phyloP scores from a whole-genome alignment of 2,329 filamentous ascomycete genomes.

The Fusarium abutilonis region DNA sequence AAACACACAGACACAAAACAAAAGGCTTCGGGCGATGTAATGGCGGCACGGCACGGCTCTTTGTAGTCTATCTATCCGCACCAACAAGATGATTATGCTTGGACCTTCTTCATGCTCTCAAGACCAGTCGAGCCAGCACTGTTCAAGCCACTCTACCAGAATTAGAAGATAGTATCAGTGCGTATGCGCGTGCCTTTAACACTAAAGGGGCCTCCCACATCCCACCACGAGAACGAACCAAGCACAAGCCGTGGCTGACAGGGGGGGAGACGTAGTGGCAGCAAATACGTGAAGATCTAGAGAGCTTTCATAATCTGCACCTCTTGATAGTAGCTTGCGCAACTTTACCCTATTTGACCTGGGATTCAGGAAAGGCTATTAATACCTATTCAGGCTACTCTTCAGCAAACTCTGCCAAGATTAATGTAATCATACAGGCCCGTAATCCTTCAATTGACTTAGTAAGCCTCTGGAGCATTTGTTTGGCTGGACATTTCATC shows the following conservation, averaged over 20 bases:
- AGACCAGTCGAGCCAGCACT: no score
- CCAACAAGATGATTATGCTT: slow-evolving; percentile 4
- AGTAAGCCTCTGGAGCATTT: no score
- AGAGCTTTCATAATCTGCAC: background rate
- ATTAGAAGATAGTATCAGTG: background rate
- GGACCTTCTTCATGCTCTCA: background rate
- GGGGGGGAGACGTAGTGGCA: background rate
- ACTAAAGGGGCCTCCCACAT: background rate
- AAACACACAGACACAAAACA: no score
- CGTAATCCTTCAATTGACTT: no score
- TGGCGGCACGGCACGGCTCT: slow-evolving; percentile 11
- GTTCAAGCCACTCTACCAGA: background rate
- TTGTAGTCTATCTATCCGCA: background rate
- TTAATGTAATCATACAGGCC: background rate
- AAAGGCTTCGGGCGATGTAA: background rate
- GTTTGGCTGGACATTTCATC: no score
- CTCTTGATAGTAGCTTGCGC: slow-evolving; percentile 10
- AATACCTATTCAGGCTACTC: background rate
- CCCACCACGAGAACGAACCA: background rate
- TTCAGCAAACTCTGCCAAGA: slow-evolving; percentile 11
- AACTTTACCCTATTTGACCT: background rate
- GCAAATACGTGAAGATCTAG: background rate
- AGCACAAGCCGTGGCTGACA: background rate
- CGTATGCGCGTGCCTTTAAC: background rate
- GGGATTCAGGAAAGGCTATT: background rate